Evolutionary conservation across 805 yeast genomes (phyloP).

Genomic region (Wickerhamiella sergipiensis): DNA sequence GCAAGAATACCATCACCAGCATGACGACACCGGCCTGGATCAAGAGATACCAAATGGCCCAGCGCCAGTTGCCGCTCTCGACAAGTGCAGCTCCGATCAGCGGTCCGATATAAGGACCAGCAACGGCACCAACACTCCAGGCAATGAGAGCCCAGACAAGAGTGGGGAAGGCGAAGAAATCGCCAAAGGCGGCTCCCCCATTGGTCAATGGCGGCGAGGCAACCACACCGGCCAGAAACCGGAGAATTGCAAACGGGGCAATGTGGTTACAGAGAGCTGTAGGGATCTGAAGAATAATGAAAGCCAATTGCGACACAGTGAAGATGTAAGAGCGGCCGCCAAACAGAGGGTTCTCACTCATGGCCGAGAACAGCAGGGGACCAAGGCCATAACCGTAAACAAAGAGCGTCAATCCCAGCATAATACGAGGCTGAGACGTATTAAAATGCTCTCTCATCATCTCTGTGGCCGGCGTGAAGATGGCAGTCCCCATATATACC

Average conservation of each 20-base stretch:
- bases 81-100: constrained; percentile 40
- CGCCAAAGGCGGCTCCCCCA: constrained; percentile 46
- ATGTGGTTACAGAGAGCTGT: constrained; percentile 38
- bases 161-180: constrained; percentile 31
- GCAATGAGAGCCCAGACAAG: constrained; percentile 35
- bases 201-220: constrained; percentile 45
- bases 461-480: constrained; percentile 41
- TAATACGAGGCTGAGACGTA: constrained; percentile 31
- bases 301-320: constrained; percentile 33
- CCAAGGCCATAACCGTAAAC: constrained; percentile 51
- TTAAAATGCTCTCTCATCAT: constrained; percentile 32
- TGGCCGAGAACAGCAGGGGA: constrained; percentile 41
- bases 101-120: constrained; percentile 46
- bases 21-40: constrained; percentile 28
- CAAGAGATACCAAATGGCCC: constrained; percentile 39
- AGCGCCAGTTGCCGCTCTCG: constrained; percentile 37
- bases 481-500: constrained; percentile 47
- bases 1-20: constrained; percentile 26
- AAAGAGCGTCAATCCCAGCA: constrained; percentile 39
- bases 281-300: constrained; percentile 41
- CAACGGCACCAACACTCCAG: constrained; percentile 42
- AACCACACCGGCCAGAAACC: constrained; percentile 43
- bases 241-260: constrained; percentile 35
- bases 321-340: constrained; percentile 38
- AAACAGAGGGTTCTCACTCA: constrained; percentile 35